These are phyloP conservation scores for Colletotrichum sp. DNA, from an alignment of 2,329 filamentous ascomycete genomes.

Conservation along the genomic window DNA sequence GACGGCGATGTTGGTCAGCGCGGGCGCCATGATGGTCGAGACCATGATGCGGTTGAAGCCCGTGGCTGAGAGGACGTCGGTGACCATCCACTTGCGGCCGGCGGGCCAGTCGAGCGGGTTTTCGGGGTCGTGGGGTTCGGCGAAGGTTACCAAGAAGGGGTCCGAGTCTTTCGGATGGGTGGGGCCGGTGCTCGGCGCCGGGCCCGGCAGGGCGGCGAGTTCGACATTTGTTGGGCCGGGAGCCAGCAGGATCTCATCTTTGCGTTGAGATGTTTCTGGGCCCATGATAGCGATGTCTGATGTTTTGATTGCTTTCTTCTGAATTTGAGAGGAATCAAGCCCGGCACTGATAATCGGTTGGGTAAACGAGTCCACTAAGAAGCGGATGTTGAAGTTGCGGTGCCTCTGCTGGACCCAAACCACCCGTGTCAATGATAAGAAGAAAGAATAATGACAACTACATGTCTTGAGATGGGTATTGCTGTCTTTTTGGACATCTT, in stretches of 20 bases:
- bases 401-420: background rate
- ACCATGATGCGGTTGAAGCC: constrained; percentile 58
- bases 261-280: accelerated
- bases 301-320: background rate
- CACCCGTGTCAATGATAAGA: background rate
- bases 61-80: constrained; percentile 51
- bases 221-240: background rate
- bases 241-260: background rate
- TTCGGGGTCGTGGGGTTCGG: constrained; percentile 32
- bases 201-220: background rate
- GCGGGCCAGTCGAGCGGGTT: constrained; percentile 45
- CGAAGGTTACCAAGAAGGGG: constrained; percentile 19
- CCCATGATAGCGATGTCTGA: background rate
- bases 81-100: constrained; percentile 52
- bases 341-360: background rate
- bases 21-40: constrained; percentile 57
- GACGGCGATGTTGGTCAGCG: constrained; percentile 50
- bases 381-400: background rate
- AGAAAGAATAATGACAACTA: background rate
- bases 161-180: background rate
- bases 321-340: background rate
- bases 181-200: background rate
- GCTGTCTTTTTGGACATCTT: background rate
- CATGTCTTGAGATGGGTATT: background rate
- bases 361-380: background rate